Conservation (phyloP, 2,329 filamentous ascomycete genomes). For the Claviceps paspali region DNA sequence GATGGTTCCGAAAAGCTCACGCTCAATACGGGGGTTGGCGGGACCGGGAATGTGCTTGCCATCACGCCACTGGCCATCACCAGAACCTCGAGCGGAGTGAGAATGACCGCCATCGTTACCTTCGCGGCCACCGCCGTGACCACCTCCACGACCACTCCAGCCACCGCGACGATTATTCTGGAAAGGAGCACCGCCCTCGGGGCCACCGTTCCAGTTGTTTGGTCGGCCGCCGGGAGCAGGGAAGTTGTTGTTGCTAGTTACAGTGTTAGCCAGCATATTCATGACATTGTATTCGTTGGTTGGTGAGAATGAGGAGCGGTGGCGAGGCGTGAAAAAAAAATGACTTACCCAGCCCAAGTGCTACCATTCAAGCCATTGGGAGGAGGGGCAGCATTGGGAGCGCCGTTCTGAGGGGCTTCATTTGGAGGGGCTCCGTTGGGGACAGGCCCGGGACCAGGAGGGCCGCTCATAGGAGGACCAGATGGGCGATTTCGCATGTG, state of each 20-base stretch:
- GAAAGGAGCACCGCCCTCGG: slow-evolving; percentile 7
- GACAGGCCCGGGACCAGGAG: slow-evolving; percentile 19
- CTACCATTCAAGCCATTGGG: slow-evolving; percentile 27
- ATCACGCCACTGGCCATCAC: slow-evolving; percentile 91
- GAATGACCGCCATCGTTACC: slow-evolving; percentile 35
- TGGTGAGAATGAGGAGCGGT: background rate
- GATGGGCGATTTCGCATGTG: slow-evolving; percentile 51
- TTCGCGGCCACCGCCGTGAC: slow-evolving; percentile 18
- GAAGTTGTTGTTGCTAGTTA: slow-evolving; percentile 4
- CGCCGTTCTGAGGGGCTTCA: slow-evolving; percentile 11
- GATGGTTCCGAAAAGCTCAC: slow-evolving; percentile 80
- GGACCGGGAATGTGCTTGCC: slow-evolving; percentile 92
- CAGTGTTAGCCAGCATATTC: background rate
- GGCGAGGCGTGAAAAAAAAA: no score
- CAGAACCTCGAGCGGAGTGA: slow-evolving; percentile 59
- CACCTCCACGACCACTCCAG: slow-evolving; percentile 19
- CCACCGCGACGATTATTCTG: slow-evolving; percentile 19
- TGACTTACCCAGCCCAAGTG: slow-evolving; percentile 37
- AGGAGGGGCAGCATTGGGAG: slow-evolving; percentile 9
- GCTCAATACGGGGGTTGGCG: slow-evolving; percentile 76
- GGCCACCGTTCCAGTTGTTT: slow-evolving; percentile 18
- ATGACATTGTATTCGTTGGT: background rate
- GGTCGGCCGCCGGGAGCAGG: slow-evolving; percentile 16
- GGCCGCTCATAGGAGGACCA: slow-evolving; percentile 3
- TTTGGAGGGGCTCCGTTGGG: slow-evolving; percentile 18